Evolutionary conservation across 2,329 filamentous ascomycete genomes (phyloP), one percentile per base, ranked within the genome.

Genomic region (Diaporthe sp.): DNA sequence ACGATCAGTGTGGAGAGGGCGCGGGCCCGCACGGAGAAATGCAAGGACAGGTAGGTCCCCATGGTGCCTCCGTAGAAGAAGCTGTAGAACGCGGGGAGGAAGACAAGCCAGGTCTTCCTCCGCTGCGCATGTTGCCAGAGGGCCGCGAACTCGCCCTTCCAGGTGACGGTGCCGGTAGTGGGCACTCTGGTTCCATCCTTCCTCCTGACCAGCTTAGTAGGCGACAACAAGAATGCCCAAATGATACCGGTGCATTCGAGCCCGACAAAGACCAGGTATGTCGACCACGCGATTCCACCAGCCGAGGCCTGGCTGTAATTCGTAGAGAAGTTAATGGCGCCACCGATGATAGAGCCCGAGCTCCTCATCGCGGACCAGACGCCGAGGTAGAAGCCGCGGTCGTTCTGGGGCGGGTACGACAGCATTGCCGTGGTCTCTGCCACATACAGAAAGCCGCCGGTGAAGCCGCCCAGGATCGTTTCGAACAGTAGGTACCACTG

Each of bases 41-140:
- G 82, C 4, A 81, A 75, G 6, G 81, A 80, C 9, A 83, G 78
- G 71, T 83, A 83, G 2, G 83, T 84, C 3, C 82, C 82, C 81
- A 83, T 81, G 1, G 81, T 83, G 39, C 83, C 84, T 39, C 83
- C 83, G 28, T 82, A 84, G 78, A 84, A 85, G 79, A 84, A 85
- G 2, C 83, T 83, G 78, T 84, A 84, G 75, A 84, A 83, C 1
- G 82, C 80, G 0, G 83, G 83, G 12, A 84, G 74, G 62, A 82
- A 81, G 55, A 84, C 79, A 5, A 84, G 81, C 81, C 79, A 70
- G 34, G 80, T 81, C 79, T 83, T 82, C 34, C 77, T 80, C 10
- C 77, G 74, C 49, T 79, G 77, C 17, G 79, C 49, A 28, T 81
- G 78, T 15, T 75, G 75, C 65, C 77, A 77, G 6, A 82, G 77